Base-by-base conservation (phyloP, 148 eudicot genomes). In the Heliosperma pusillum region DNA sequence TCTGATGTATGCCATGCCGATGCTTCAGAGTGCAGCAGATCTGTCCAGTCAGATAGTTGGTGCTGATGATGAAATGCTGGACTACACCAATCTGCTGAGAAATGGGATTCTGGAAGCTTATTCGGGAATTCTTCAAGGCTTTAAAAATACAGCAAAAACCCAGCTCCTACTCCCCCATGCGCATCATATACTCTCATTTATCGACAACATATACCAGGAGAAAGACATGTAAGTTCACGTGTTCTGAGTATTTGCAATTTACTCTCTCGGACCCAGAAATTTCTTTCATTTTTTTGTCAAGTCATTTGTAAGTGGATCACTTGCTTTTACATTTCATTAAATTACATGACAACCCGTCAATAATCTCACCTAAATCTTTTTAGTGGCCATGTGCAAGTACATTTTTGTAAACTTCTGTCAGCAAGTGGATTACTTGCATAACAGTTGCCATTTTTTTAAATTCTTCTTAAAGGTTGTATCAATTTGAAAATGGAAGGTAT, bases 21-120 rank as follows among this genome's bases (percentile, higher is more conserved):
- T 91, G 98, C 90, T 93, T 76, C 97, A 91, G 82, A 84, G 95
- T 82, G 98, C 97, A 2, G 91, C 92, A 4, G 98, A 93, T 52
- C 69, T 93, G 81, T 93, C 94, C 42, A 79, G 85, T 27, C 94
- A 81, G 58, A 83, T 92, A 47, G 86, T 89, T 27, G 84, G 85
- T 73, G 87, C 79, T 55, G 98, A 93, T 74, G 98, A 93, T 74
- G 94, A 93, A 78, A 85, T 93, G 79, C 70, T 81, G 0, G 98
- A 93, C 76, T 89, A 91, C 78, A 89, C 89, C 63, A 91, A 93
- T 79, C 87, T 85, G 67, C 70, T 93, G 85, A 86, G 97, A 59
- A 88, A 88, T 78, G 94, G 98, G 26, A 91, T 93, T 57, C 81
- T 91, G 80, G 97, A 91, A 82, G 97, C 94, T 45, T 93, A 89